phyloP scores from a whole-genome alignment of 2,329 filamentous ascomycete genomes.

The Fusarium haematococcum region DNA sequence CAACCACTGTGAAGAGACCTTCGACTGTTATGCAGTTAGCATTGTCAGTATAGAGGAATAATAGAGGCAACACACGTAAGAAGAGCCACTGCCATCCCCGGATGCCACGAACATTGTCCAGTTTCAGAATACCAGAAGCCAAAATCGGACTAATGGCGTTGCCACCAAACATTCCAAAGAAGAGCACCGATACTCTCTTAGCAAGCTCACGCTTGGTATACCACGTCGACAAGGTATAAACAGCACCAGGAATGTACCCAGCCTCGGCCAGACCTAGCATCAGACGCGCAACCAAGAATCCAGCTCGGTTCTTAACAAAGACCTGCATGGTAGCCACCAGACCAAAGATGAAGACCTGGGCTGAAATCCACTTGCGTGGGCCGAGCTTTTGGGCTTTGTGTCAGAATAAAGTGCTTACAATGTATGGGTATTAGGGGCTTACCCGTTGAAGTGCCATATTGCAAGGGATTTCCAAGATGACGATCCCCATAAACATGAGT shows the following conservation, averaged over 20 bases:
- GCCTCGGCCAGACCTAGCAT: constrained; percentile 62
- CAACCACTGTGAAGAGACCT: constrained; percentile 56
- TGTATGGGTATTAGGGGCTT: not conserved
- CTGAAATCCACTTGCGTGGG: constrained; percentile 57
- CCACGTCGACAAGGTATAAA: constrained; percentile 65
- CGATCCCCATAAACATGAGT: constrained; percentile 63
- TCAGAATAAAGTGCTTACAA: not conserved
- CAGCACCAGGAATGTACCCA: constrained; percentile 63
- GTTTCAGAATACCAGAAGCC: constrained; percentile 59
- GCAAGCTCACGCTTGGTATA: constrained; percentile 60
- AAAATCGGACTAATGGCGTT: constrained; percentile 62
- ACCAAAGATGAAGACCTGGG: constrained; percentile 61
- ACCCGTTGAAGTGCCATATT: constrained; percentile 58
- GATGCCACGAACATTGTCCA: constrained; percentile 55
- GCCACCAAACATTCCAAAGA: constrained; percentile 65
- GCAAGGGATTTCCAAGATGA: constrained; percentile 63
- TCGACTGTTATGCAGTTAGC: constrained; percentile 50
- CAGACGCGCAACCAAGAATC: constrained; percentile 58
- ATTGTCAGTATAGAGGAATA: not conserved
- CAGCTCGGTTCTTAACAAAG: constrained; percentile 55
- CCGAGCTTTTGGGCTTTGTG: not conserved
- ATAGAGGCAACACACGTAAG: constrained; percentile 50
- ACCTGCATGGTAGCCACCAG: constrained; percentile 58
- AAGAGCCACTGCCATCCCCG: constrained; percentile 65
- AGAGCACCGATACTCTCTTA: constrained; percentile 61